These are phyloP conservation scores for Spinellus fusiger DNA, from an alignment of 192 early-diverging fungal genomes.

Conservation along the genomic window DNA sequence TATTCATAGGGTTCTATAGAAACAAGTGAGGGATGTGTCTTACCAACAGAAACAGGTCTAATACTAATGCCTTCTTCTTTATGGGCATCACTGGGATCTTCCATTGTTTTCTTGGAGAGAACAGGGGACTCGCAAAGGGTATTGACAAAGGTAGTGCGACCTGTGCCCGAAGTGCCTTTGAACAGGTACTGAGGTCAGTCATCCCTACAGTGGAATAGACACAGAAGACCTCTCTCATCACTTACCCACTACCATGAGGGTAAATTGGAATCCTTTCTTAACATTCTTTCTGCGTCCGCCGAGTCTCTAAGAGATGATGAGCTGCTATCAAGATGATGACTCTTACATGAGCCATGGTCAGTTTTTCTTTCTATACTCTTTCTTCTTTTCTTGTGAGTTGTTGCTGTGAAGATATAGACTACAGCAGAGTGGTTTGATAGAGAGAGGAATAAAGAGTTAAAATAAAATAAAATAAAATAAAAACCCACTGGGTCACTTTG, in stretches of 20 bases:
- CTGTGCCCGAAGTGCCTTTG: slow-evolving; percentile 85
- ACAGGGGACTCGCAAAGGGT: slow-evolving; percentile 86
- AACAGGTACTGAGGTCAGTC: not conserved
- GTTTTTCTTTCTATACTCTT: too few species aligned
- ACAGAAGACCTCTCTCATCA: not conserved
- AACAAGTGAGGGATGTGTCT: not conserved
- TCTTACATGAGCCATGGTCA: slow-evolving; percentile 26
- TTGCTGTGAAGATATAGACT: slow-evolving; percentile 7
- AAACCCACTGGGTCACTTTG: not conserved
- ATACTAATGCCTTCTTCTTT: slow-evolving; percentile 87
- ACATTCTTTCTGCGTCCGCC: slow-evolving; percentile 83
- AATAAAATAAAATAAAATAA: not conserved
- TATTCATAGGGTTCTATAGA: not conserved
- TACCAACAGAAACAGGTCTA: slow-evolving; percentile 73
- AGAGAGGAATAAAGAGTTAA: slow-evolving; percentile 1
- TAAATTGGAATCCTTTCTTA: slow-evolving; percentile 95
- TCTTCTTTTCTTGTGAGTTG: too few species aligned
- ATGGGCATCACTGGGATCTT: slow-evolving; percentile 69
- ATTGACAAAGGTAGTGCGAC: slow-evolving; percentile 99
- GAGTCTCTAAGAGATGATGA: slow-evolving; percentile 43
- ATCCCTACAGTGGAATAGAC: not conserved
- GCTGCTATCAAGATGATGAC: not conserved
- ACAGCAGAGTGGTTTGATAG: not conserved
- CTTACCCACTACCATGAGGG: slow-evolving; percentile 94
- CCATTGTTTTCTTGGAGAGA: slow-evolving; percentile 58